A percentile compares a stretch with the other conserved stretches of the same genome.
Evolutionary conservation across 306 rosid species (phyloP).

Genomic region (Prosopis cineraria): DNA sequence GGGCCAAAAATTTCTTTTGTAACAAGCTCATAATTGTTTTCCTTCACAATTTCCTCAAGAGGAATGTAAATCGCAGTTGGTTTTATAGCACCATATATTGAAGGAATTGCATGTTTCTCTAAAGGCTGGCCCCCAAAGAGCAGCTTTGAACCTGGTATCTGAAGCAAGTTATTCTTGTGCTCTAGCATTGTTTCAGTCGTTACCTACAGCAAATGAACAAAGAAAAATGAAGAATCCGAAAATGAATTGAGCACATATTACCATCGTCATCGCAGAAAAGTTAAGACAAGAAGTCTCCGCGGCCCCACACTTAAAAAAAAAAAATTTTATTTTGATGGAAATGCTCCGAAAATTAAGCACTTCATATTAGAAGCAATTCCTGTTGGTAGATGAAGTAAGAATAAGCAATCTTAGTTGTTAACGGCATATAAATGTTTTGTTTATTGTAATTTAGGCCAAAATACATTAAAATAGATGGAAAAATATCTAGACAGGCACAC

Average conservation of each 20-base stretch:
- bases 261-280: background rate
- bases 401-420: background rate
- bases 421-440: background rate
- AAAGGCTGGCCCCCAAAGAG: conserved; percentile 89
- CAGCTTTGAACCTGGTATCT: conserved; percentile 83
- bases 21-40: conserved; percentile 71
- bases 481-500: conserved; percentile 19
- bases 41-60: conserved; percentile 81
- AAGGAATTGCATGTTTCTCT: conserved; percentile 77
- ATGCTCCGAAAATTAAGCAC: conserved; percentile 8
- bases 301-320: background rate
- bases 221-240: conserved; percentile 30
- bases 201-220: conserved; percentile 48
- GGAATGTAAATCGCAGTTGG: conserved; percentile 93
- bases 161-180: conserved; percentile 75
- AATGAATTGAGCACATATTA: conserved; percentile 1
- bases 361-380: background rate
- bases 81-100: conserved; percentile 77
- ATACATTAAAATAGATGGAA: background rate
- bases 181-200: conserved; percentile 78
- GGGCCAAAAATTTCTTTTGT: conserved; percentile 95
- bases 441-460: background rate
- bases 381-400: background rate
- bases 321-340: background rate
- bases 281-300: background rate